These are phyloP conservation scores for Massarina eburnea DNA, from an alignment of 2,329 filamentous ascomycete genomes.

Conservation along the genomic window DNA sequence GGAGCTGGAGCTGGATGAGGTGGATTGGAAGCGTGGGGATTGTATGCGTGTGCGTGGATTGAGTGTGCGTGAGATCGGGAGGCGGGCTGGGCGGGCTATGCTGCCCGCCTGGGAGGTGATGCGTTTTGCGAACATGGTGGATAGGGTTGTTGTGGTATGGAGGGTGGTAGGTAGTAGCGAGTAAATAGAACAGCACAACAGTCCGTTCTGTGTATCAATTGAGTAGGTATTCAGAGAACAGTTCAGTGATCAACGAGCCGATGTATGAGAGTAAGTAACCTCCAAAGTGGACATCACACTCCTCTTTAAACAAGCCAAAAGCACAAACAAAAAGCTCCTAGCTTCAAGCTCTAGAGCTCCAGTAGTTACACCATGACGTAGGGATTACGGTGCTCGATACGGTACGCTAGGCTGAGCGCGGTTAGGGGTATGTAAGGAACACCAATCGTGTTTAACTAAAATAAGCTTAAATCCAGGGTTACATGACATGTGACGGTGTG, in stretches of 20 bases:
- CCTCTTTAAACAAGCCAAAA: neutral
- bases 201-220: too few relatives aligned
- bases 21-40: constrained; percentile 37
- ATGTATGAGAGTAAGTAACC: neutral
- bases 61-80: constrained; percentile 24
- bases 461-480: too few relatives aligned
- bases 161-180: neutral
- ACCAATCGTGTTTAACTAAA: too few relatives aligned
- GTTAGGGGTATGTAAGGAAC: too few relatives aligned
- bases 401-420: too few relatives aligned
- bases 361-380: neutral
- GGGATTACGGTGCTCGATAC: neutral
- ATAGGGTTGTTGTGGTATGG: neutral
- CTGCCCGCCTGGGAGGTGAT: constrained; percentile 33
- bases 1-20: constrained; percentile 21
- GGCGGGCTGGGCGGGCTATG: constrained; percentile 31
- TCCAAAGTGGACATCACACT: neutral
- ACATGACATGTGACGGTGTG: too few relatives aligned
- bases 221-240: too few relatives aligned
- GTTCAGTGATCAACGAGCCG: neutral
- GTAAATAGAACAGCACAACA: neutral
- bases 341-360: neutral
- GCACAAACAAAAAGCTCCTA: neutral
- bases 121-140: constrained; percentile 37
- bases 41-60: constrained; percentile 32